Conservation (phyloP, 2,329 filamentous ascomycete genomes). For the Colletotrichum sp. region DNA sequence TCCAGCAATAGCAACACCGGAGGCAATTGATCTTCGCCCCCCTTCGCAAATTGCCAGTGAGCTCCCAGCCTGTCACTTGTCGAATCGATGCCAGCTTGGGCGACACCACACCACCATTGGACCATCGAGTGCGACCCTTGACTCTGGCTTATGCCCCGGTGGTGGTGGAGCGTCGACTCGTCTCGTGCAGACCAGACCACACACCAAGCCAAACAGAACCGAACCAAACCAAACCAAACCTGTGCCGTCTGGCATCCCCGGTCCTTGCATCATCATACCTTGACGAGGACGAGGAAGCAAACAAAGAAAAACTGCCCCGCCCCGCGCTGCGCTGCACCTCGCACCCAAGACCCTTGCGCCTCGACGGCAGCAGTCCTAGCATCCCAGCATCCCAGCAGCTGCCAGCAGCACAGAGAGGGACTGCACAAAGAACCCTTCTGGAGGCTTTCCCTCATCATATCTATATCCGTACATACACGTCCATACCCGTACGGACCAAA, state of each 20-base stretch:
- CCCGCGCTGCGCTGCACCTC: not conserved
- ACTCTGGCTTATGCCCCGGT: not conserved
- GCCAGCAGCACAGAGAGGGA: not conserved
- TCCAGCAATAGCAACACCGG: not conserved
- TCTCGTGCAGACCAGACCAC: not conserved
- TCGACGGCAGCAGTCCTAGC: not conserved
- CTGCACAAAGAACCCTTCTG: not conserved
- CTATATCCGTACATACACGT: not conserved
- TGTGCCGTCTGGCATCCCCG: not conserved
- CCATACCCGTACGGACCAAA: not conserved
- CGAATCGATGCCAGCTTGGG: not conserved
- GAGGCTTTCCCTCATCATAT: not conserved
- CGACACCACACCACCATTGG: slow-evolving; percentile 11
- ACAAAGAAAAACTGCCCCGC: not conserved
- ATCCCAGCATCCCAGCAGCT: not conserved
- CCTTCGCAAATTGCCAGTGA: not conserved
- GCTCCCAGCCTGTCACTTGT: slow-evolving; percentile 1
- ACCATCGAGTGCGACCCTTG: not conserved
- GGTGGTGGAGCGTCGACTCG: not conserved
- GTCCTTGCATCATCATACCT: slow-evolving; percentile 2
- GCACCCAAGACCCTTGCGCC: not conserved
- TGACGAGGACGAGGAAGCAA: not conserved
- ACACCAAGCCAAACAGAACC: not conserved
- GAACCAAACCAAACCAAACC: not conserved
- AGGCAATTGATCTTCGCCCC: not conserved